A percentile compares a stretch with the other conserved stretches of the same genome.
Conservation (phyloP, 768 basidiomycete genomes). For the Steccherinum ochraceum region DNA sequence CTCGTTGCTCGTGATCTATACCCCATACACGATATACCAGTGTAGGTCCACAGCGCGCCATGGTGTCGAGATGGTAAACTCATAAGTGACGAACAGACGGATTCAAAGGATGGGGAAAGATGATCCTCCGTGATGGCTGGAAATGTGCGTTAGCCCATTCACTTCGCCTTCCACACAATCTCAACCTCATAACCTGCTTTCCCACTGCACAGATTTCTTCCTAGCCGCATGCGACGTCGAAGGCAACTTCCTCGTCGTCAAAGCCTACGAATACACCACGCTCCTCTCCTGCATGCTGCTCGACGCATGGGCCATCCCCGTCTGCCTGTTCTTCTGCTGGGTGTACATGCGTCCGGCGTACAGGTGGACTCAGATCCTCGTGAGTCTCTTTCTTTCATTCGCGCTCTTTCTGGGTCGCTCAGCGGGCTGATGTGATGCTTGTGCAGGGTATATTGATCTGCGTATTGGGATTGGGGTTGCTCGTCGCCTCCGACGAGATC, state of each 20-base stretch:
- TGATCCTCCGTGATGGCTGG: slow-evolving; percentile 76
- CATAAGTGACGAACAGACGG: slow-evolving; percentile 46
- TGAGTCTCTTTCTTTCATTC: slow-evolving; percentile 26
- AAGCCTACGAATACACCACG: slow-evolving; percentile 84
- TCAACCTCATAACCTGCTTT: background rate
- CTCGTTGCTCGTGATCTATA: slow-evolving; percentile 66
- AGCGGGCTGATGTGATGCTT: background rate
- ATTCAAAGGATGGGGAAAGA: slow-evolving; percentile 74
- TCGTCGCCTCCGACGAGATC: slow-evolving; percentile 72
- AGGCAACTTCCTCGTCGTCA: slow-evolving; percentile 82
- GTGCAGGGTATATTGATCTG: slow-evolving; percentile 69
- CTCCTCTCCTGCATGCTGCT: slow-evolving; percentile 89
- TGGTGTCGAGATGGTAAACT: background rate
- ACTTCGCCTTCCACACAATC: background rate
- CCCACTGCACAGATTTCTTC: slow-evolving; percentile 51
- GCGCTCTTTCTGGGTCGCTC: background rate
- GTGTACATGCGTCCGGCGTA: slow-evolving; percentile 75
- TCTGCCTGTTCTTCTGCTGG: slow-evolving; percentile 80
- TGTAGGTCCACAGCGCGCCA: slow-evolving; percentile 40
- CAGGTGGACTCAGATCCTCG: slow-evolving; percentile 79
- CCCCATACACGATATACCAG: slow-evolving; percentile 85
- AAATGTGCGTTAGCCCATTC: slow-evolving; percentile 51
- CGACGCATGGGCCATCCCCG: slow-evolving; percentile 88
- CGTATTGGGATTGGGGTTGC: slow-evolving; percentile 68
- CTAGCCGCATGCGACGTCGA: slow-evolving; percentile 81